These are phyloP conservation scores for Solanum corneliomulleri DNA, from an alignment of 257 asterid genomes.

Conservation along the genomic window DNA sequence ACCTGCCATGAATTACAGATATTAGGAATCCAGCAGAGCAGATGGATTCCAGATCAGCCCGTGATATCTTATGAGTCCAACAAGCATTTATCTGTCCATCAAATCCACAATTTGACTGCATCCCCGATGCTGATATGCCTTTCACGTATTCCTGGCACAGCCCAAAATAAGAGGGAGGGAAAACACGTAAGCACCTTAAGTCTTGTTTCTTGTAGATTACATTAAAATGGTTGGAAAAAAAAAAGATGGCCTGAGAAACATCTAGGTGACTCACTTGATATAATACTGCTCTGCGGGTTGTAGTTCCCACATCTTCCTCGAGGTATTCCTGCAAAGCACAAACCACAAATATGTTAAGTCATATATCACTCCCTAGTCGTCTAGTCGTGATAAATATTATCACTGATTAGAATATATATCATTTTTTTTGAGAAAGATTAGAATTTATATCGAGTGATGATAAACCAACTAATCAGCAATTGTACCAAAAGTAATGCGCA, in stretches of 20 bases:
- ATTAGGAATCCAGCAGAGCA: conserved; percentile 59
- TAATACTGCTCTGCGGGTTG: conserved; percentile 68
- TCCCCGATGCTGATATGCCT: conserved; percentile 76
- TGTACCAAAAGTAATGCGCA: not conserved
- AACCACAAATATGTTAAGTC: not conserved
- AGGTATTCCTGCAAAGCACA: conserved; percentile 61
- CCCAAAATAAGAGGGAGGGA: not conserved
- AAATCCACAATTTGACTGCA: conserved; percentile 85
- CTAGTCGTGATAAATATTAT: not conserved
- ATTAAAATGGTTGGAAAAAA: not conserved
- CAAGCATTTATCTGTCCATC: conserved; percentile 95
- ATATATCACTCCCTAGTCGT: not conserved
- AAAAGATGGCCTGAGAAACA: not conserved
- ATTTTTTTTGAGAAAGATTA: not conserved
- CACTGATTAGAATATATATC: not conserved
- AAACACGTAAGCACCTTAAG: not conserved
- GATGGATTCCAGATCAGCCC: conserved; percentile 58
- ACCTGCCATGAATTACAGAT: conserved; percentile 98
- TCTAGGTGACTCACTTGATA: conserved; percentile 56
- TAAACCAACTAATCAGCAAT: not conserved
- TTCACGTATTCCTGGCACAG: conserved; percentile 75
- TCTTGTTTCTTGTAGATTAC: not conserved
- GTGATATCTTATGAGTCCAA: conserved; percentile 76
- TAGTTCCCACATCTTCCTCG: conserved; percentile 66
- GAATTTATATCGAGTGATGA: not conserved